Evolutionary conservation across 2,329 filamentous ascomycete species (phyloP), one percentile per base, ranked within the genome.

Genomic region (Tolypocladium ophioglossoides): DNA sequence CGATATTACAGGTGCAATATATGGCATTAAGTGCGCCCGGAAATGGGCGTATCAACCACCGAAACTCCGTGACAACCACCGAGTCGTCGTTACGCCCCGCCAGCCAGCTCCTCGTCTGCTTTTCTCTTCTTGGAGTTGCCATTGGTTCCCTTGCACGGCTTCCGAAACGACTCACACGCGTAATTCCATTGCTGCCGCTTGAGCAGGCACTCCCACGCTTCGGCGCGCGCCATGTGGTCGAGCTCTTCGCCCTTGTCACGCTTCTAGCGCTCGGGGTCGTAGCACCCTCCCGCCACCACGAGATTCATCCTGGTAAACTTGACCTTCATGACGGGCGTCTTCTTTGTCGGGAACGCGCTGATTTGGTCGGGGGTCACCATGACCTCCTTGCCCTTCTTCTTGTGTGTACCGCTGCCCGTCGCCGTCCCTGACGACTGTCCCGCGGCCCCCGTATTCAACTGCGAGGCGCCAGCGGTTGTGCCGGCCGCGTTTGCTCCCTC

Each of bases 301-400:
- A 97, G 71, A 68, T 99, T 99, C 89, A 96, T 96, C 57, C 90
- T 79, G 4, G 94, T 97, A 64, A 96, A 96, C 64, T 87, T 83
- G 53, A 95, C 91, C 72, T 92, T 94, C 71, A 95, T 89, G 12
- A 97, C 89, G 0, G 92, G 91, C 18, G 87, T 92, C 73, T 95
- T 96, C 80, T 99, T 99, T 4, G 94, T 97, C 0, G 90, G 85
- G 67, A 96, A 97, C 1, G 89, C 91, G 59, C 84, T 90, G 72
- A 99, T 95, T 72, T 97, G 94, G 66, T 99, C 94, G 0, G 91
- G 86, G 0, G 87, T 91, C 47, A 96, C 87, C 63, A 89, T 89
- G 4, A 91, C 89, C 63, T 96, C 92, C 70, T 96, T 96, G 54
- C 82, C 83, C 69, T 89, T 89, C 74, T 95, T 95, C 78, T 85